These are phyloP conservation scores for Erucastrum elatum DNA, from an alignment of 345 rosid genomes.

Conservation along the genomic window DNA sequence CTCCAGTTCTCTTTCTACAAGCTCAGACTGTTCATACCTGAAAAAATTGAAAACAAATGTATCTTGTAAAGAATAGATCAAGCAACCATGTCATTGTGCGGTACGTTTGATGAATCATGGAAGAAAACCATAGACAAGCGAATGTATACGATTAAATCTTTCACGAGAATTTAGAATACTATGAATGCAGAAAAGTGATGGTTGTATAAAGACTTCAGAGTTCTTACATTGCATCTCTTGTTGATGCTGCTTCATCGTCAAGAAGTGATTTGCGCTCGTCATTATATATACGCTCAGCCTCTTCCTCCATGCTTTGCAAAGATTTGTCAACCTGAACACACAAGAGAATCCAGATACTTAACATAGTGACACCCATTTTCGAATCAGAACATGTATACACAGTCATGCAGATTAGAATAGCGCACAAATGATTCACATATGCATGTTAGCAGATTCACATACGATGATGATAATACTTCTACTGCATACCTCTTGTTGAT, in stretches of 20 bases:
- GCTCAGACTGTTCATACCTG: slow-evolving; percentile 95
- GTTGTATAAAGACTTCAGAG: slow-evolving; percentile 13
- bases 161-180: background rate
- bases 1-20: slow-evolving; percentile 88
- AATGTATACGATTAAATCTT: background rate
- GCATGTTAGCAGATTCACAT: background rate
- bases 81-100: background rate
- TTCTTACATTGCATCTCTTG: slow-evolving; percentile 96
- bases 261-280: slow-evolving; percentile 77
- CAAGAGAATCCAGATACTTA: background rate
- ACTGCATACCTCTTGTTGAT: slow-evolving; percentile 81
- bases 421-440: background rate
- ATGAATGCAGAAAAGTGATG: background rate
- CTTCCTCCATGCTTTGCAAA: slow-evolving; percentile 85
- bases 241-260: slow-evolving; percentile 94
- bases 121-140: background rate
- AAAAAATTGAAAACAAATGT: slow-evolving; percentile 20
- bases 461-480: slow-evolving; percentile 8
- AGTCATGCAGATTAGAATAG: background rate
- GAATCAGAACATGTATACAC: background rate
- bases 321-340: slow-evolving; percentile 79
- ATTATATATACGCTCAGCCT: slow-evolving; percentile 90
- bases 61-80: background rate
- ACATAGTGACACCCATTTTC: background rate
- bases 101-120: background rate